Conservation (phyloP, 768 basidiomycete species). For the Neoboletus magnificus region DNA sequence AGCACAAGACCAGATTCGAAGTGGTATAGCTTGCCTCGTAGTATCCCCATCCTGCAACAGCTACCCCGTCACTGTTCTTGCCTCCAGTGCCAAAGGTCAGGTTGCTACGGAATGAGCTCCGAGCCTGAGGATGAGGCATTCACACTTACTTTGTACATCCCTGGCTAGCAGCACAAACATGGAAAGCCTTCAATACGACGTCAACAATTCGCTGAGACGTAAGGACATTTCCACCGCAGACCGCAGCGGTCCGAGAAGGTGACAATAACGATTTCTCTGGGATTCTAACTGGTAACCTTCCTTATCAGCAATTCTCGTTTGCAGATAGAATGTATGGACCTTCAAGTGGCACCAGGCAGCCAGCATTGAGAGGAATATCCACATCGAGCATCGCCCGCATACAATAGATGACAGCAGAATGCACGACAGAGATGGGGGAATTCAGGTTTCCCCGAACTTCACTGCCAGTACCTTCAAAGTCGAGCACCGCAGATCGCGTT, state of each 20-base stretch:
- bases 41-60: conserved; percentile 84
- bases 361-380: conserved; percentile 92
- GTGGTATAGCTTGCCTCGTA: conserved; percentile 53
- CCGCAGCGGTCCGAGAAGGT: conserved; percentile 83
- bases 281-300: conserved; percentile 56
- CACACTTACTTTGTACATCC: conserved; percentile 82
- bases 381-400: conserved; percentile 82
- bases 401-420: conserved; percentile 86
- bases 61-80: conserved; percentile 76
- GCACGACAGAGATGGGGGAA: conserved; percentile 80
- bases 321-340: conserved; percentile 41
- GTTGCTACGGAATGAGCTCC: conserved; percentile 49
- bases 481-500: conserved; percentile 75
- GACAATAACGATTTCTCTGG: conserved; percentile 75
- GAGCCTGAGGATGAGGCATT: background rate
- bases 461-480: conserved; percentile 81
- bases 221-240: conserved; percentile 90
- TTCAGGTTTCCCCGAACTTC: conserved; percentile 87
- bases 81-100: conserved; percentile 87
- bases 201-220: conserved; percentile 94
- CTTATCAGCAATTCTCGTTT: background rate
- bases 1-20: background rate
- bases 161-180: conserved; percentile 88
- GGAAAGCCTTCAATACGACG: conserved; percentile 89
- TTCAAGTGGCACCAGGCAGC: conserved; percentile 83